phyloP scores from a whole-genome alignment of 495 filamentous ascomycete species.

The Cladorrhinum samala region DNA sequence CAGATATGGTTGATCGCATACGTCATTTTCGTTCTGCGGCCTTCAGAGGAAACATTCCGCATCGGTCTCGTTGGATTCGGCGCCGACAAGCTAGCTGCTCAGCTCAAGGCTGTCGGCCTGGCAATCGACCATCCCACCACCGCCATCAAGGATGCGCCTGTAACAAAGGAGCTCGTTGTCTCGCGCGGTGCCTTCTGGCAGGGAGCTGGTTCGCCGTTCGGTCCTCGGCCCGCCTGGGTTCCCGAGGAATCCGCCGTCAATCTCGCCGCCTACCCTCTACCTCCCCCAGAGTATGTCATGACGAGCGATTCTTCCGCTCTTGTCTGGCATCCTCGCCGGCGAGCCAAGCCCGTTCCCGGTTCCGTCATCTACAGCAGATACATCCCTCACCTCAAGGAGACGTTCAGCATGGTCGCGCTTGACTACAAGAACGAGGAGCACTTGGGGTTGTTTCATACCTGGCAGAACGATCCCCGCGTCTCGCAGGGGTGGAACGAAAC shows the following conservation, averaged over 20 bases:
- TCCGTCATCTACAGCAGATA: constrained; percentile 61
- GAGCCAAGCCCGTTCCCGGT: constrained; percentile 54
- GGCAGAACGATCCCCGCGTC: constrained; percentile 67
- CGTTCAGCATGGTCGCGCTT: constrained; percentile 59
- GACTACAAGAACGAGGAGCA: constrained; percentile 50
- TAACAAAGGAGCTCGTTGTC: constrained; percentile 34
- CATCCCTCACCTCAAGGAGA: constrained; percentile 59
- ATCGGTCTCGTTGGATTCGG: constrained; percentile 39
- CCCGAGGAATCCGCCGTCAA: constrained; percentile 34
- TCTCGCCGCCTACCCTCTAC: constrained; percentile 43
- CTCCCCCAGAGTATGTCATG: constrained; percentile 50
- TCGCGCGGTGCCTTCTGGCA: constrained; percentile 59
- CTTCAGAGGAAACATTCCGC: constrained; percentile 48
- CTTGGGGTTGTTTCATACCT: constrained; percentile 55
- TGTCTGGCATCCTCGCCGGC: constrained; percentile 54
- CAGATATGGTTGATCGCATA: constrained; percentile 60
- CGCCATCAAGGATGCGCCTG: constrained; percentile 6
- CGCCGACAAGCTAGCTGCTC: constrained; percentile 35
- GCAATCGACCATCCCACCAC: constrained; percentile 40
- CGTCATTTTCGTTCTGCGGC: constrained; percentile 51
- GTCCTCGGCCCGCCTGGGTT: constrained; percentile 56
- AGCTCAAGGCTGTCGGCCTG: constrained; percentile 49
- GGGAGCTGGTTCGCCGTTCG: constrained; percentile 58
- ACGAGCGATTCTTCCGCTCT: constrained; percentile 33
- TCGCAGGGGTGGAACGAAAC: constrained; percentile 64